phyloP scores from a whole-genome alignment of 192 early-diverging fungal species.

The Funneliformis geosporum region DNA sequence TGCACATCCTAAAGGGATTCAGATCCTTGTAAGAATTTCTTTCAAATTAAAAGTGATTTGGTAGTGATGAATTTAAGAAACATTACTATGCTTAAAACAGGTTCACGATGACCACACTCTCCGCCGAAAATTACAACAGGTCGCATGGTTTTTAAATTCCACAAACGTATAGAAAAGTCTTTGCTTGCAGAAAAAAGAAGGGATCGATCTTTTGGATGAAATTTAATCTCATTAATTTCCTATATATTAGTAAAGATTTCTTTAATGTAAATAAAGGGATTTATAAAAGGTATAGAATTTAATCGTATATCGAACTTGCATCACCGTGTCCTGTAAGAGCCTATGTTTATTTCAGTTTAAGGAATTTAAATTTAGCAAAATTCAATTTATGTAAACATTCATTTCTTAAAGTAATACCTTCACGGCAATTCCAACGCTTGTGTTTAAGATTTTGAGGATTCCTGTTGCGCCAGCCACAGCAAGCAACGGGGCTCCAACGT shows the following conservation, averaged over 20 bases:
- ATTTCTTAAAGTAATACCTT: neutral
- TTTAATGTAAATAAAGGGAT: neutral
- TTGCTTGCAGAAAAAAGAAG: constrained; percentile 25
- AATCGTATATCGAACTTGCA: constrained; percentile 4
- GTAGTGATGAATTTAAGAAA: neutral
- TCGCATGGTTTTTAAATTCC: constrained; percentile 11
- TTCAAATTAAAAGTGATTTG: neutral
- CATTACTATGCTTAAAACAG: constrained; percentile 26
- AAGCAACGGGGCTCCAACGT: constrained; percentile 9
- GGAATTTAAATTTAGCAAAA: neutral
- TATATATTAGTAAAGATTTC: neutral
- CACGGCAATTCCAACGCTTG: neutral
- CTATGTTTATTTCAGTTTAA: neutral
- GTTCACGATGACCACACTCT: constrained; percentile 27
- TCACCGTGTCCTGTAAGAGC: constrained; percentile 26
- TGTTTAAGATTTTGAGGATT: constrained; percentile 14
- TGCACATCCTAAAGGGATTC: constrained; percentile 20
- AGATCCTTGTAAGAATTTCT: neutral
- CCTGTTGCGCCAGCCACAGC: constrained; percentile 20
- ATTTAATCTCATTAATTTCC: constrained; percentile 32
- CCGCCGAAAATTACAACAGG: constrained; percentile 20
- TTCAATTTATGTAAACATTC: neutral
- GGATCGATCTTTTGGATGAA: constrained; percentile 3
- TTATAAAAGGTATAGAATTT: neutral
- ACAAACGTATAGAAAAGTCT: constrained; percentile 30